Conservation (phyloP, 345 rosid genomes). For the Bretschneidera sinensis region DNA sequence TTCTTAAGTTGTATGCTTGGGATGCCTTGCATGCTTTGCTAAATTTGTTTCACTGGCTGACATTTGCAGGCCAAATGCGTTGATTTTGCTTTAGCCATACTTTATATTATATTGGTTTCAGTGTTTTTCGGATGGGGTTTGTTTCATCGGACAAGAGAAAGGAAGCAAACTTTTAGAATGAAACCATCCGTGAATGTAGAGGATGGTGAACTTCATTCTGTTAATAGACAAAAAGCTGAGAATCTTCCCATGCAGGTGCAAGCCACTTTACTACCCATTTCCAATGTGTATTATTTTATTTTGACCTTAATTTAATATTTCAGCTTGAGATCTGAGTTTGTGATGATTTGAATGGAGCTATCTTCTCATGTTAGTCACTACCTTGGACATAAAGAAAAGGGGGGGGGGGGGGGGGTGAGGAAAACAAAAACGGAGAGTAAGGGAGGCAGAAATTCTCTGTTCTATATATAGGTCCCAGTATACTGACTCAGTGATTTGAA, state of each 20-base stretch:
- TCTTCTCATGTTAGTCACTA: not conserved
- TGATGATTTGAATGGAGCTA: not conserved
- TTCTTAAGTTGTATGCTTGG: constrained; percentile 1
- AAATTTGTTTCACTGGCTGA: constrained; percentile 23
- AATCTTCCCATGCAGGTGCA: constrained; percentile 61
- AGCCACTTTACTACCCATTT: constrained; percentile 11
- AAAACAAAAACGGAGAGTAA: no score
- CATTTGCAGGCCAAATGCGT: constrained; percentile 74
- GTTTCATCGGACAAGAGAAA: constrained; percentile 50
- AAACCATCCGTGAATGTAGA: constrained; percentile 33
- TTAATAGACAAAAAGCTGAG: constrained; percentile 48
- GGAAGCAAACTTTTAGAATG: constrained; percentile 46
- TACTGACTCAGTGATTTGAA: no score
- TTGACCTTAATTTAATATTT: constrained; percentile 7
- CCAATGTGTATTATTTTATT: not conserved
- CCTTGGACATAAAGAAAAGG: not conserved
- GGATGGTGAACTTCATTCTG: constrained; percentile 37
- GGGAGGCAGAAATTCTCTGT: not conserved
- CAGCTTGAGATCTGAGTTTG: not conserved
- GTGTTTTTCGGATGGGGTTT: constrained; percentile 78
- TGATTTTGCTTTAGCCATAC: constrained; percentile 62
- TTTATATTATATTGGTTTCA: constrained; percentile 68
- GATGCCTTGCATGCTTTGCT: constrained; percentile 13
- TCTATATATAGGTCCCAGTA: no score
- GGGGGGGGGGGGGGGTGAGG: not conserved